Percentiles rank a stretch among this genome's conserved stretches.
phyloP scores from a whole-genome alignment of 306 rosid genomes.

The Medicago ruthenica region DNA sequence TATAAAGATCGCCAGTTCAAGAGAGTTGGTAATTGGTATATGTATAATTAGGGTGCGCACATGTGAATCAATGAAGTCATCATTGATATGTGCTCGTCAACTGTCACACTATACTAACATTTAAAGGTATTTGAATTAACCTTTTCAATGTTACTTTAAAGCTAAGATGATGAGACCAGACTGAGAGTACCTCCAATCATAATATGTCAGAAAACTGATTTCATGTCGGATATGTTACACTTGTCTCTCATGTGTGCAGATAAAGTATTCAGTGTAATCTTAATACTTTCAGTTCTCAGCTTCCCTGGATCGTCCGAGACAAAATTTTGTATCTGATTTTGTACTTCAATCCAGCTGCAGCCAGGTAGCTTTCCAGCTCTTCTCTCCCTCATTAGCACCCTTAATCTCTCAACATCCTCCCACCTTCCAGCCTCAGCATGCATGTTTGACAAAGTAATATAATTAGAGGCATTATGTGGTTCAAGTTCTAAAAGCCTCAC shows the following conservation, averaged over 20 bases:
- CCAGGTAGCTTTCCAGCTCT: constrained; percentile 73
- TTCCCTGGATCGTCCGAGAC: constrained; percentile 56
- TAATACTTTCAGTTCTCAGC: constrained; percentile 54
- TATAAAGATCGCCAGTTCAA: too few species aligned
- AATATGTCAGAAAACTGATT: constrained; percentile 42
- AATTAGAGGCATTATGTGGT: constrained; percentile 70
- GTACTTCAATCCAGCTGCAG: constrained; percentile 80
- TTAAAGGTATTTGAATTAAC: background rate
- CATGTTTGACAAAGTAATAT: constrained; percentile 77
- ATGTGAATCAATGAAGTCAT: background rate
- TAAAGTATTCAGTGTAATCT: constrained; percentile 48
- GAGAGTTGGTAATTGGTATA: too few species aligned
- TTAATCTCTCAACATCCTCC: constrained; percentile 74
- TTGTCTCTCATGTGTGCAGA: constrained; percentile 61
- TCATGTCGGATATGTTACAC: constrained; percentile 40
- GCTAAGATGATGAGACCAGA: constrained; percentile 4
- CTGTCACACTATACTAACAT: constrained; percentile 1
- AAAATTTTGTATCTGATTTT: constrained; percentile 61
- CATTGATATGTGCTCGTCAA: constrained; percentile 6
- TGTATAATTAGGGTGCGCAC: too few species aligned
- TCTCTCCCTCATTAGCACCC: constrained; percentile 63
- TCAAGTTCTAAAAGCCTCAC: constrained; percentile 74
- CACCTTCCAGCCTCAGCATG: constrained; percentile 78
- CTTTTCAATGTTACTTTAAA: constrained; percentile 7
- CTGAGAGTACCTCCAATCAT: constrained; percentile 36